Conservation (phyloP, 2,329 filamentous ascomycete species). For the Thelonectria olida region DNA sequence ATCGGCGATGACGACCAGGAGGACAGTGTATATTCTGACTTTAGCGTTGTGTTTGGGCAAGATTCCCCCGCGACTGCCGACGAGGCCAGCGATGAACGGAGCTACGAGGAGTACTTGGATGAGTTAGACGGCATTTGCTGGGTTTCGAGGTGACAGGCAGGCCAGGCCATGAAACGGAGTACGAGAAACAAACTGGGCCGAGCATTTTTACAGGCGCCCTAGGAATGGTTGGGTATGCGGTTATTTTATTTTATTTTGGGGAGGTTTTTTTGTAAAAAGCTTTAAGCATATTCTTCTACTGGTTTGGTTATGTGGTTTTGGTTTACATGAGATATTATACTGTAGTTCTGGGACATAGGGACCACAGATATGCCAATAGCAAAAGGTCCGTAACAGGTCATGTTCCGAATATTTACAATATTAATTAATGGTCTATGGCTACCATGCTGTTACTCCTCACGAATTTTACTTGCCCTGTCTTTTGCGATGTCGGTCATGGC, state of each 20-base stretch:
- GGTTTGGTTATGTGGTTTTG: background rate
- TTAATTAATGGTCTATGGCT: background rate
- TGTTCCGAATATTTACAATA: background rate
- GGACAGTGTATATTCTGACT: conserved; percentile 65
- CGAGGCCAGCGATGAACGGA: conserved; percentile 49
- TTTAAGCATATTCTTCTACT: background rate
- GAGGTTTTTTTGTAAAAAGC: conserved; percentile 26
- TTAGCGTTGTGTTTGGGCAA: conserved; percentile 60
- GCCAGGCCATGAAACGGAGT: too few relatives aligned
- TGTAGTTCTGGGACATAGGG: conserved; percentile 1
- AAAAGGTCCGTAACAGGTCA: background rate
- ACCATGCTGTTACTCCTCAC: background rate
- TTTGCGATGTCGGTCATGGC: conserved; percentile 93
- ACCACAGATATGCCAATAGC: background rate
- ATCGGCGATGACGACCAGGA: conserved; percentile 57
- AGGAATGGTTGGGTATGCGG: background rate
- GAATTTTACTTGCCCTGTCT: conserved; percentile 68
- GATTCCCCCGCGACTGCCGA: conserved; percentile 24
- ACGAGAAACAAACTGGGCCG: background rate
- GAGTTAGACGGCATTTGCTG: conserved; percentile 65
- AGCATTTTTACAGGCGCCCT: background rate
- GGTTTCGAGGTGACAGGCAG: conserved; percentile 42
- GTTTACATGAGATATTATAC: background rate
- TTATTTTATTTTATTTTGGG: conserved; percentile 10
- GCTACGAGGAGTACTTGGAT: conserved; percentile 64